Evolutionary conservation across 495 filamentous ascomycete genomes (phyloP).

Genomic region (Amniculicola lignicola): DNA sequence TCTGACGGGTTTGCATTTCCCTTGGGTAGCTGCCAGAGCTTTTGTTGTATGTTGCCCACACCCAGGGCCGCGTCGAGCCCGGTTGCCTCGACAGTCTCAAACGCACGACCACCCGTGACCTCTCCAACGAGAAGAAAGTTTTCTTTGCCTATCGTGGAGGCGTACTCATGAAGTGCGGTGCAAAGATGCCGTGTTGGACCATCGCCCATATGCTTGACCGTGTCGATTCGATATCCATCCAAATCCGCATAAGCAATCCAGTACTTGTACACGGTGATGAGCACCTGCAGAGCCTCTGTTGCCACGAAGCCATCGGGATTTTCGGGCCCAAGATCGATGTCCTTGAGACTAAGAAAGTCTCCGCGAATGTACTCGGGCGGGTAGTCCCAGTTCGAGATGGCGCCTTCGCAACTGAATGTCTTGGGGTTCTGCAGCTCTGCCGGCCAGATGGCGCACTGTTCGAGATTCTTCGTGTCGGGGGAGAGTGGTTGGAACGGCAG

Average conservation of each 20-base stretch:
- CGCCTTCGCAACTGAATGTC: constrained; percentile 26
- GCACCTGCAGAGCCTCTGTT: constrained; percentile 17
- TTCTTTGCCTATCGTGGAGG: constrained; percentile 27
- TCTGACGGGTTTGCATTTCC: constrained; percentile 16
- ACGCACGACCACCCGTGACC: constrained; percentile 23
- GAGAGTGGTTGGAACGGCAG: constrained; percentile 16
- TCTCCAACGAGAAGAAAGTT: constrained; percentile 36
- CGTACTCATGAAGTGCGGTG: constrained; percentile 32
- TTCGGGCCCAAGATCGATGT: constrained; percentile 26
- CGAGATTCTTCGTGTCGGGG: neutral
- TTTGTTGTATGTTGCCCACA: constrained; percentile 31
- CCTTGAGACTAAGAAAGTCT: constrained; percentile 32
- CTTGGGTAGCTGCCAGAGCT: constrained; percentile 28
- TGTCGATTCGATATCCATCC: constrained; percentile 35
- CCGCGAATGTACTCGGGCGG: constrained; percentile 29
- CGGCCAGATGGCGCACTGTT: constrained; percentile 32
- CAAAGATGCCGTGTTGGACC: constrained; percentile 33
- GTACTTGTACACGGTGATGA: constrained; percentile 33
- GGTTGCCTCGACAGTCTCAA: constrained; percentile 31
- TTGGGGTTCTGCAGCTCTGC: constrained; percentile 19
- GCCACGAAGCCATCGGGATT: constrained; percentile 18
- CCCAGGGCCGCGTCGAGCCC: constrained; percentile 35
- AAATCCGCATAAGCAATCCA: constrained; percentile 36
- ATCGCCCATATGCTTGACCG: constrained; percentile 37
- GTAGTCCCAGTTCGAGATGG: constrained; percentile 30